These are phyloP conservation scores for Neofusicoccum sp. DNA, from an alignment of 2,329 filamentous ascomycete genomes.

Conservation along the genomic window DNA sequence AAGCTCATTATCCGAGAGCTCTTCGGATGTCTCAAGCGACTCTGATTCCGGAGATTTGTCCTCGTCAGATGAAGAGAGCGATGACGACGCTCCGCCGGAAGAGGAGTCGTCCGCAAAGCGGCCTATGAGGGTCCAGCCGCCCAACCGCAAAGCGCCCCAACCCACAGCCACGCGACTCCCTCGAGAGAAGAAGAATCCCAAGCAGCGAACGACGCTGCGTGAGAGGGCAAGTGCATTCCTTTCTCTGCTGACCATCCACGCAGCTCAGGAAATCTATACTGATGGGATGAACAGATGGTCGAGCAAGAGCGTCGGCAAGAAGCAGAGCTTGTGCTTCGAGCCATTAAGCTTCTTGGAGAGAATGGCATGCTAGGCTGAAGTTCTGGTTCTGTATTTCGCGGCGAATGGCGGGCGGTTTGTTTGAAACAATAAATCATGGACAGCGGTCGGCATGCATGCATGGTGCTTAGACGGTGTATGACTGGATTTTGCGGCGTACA, in stretches of 20 bases:
- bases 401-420: no score
- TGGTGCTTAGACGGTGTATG: no score
- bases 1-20: conserved; percentile 34
- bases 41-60: conserved; percentile 18
- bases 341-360: conserved; percentile 47
- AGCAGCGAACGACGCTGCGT: conserved; percentile 15
- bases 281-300: conserved; percentile 27
- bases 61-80: conserved; percentile 23
- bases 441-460: no score
- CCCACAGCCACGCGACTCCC: conserved; percentile 17
- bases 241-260: no score
- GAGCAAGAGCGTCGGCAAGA: conserved; percentile 47
- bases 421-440: no score
- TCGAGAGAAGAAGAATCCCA: conserved; percentile 13
- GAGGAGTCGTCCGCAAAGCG: conserved; percentile 30
- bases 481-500: no score
- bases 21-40: conserved; percentile 21
- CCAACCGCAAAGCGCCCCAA: conserved; percentile 3
- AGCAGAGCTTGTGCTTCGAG: conserved; percentile 42
- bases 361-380: conserved; percentile 26
- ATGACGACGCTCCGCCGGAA: conserved; percentile 39
- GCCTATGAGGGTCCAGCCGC: conserved; percentile 15
- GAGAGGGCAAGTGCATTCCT: conserved; percentile 14
- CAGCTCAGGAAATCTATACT: conserved; percentile 21
- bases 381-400: neutral